Percentiles rank a stretch among this genome's conserved stretches.
These are phyloP conservation scores for Fusarium secorum DNA, from an alignment of 2,329 filamentous ascomycete species.

Conservation along the genomic window DNA sequence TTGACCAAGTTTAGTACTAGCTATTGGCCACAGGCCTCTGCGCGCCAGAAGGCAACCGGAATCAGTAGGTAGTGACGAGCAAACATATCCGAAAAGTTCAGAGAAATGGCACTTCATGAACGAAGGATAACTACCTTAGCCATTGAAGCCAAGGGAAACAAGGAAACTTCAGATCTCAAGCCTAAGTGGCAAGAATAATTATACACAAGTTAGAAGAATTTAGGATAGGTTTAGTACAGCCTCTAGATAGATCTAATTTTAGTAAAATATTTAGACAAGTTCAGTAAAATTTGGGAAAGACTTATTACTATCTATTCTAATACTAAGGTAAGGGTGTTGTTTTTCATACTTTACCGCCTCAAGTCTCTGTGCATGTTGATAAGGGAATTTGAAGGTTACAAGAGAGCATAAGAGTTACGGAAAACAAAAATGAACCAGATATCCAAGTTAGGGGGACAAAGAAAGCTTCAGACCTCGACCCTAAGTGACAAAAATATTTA, in stretches of 20 bases:
- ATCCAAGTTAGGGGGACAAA: neutral
- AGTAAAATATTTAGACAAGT: neutral
- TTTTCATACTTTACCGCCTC: neutral
- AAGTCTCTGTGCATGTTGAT: neutral
- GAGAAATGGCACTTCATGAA: neutral
- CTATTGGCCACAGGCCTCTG: rapidly evolving
- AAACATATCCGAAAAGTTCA: neutral
- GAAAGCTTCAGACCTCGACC: neutral
- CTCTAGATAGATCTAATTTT: rapidly evolving
- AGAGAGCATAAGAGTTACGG: neutral
- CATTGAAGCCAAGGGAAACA: neutral
- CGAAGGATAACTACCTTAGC: rapidly evolving
- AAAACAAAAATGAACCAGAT: neutral
- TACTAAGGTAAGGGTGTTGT: neutral
- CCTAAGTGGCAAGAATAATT: neutral
- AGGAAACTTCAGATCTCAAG: neutral
- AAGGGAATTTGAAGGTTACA: neutral
- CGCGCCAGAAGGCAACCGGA: too few relatives aligned
- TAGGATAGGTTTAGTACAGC: neutral
- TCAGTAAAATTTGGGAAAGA: neutral
- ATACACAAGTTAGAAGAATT: rapidly evolving
- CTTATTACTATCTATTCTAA: neutral
- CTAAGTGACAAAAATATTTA: neutral
- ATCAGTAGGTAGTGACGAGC: rapidly evolving
- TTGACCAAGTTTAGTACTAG: neutral